These are phyloP conservation scores for Colletotrichum costaricense DNA, from an alignment of 2,329 filamentous ascomycete genomes.

Conservation along the genomic window DNA sequence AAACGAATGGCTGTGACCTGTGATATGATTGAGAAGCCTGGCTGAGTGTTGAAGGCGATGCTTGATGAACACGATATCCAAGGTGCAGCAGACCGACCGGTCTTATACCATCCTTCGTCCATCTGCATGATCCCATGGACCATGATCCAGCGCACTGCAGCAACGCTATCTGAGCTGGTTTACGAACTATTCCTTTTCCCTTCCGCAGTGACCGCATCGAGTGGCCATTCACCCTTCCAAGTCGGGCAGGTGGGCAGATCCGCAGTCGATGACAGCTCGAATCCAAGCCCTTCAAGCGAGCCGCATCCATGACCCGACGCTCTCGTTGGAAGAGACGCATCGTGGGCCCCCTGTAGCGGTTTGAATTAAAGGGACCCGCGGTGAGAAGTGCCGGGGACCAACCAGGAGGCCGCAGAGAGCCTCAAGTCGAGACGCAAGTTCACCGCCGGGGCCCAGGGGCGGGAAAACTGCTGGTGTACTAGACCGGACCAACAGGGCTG, in stretches of 20 bases:
- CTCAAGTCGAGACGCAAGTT: constrained; percentile 17
- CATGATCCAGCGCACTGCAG: neutral
- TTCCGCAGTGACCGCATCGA: neutral
- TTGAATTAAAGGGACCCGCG: constrained; percentile 32
- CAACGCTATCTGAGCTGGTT: neutral
- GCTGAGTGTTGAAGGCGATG: neutral
- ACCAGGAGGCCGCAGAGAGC: constrained; percentile 12
- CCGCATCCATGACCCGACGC: neutral
- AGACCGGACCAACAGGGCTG: neutral
- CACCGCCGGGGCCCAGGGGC: neutral
- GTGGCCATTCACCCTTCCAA: neutral
- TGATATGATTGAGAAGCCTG: neutral
- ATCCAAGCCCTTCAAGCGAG: neutral
- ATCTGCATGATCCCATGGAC: neutral
- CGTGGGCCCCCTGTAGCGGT: constrained; percentile 6
- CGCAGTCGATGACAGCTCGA: neutral
- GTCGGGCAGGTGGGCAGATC: neutral
- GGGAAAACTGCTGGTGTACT: neutral
- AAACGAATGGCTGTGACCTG: constrained; percentile 17
- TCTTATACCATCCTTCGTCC: neutral
- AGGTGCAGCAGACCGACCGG: neutral
- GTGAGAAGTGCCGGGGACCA: constrained; percentile 14
- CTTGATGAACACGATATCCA: neutral
- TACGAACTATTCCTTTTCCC: neutral
- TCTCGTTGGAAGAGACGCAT: constrained; percentile 2